phyloP scores from a whole-genome alignment of 139 green algal genomes.

The Chara braunii region DNA sequence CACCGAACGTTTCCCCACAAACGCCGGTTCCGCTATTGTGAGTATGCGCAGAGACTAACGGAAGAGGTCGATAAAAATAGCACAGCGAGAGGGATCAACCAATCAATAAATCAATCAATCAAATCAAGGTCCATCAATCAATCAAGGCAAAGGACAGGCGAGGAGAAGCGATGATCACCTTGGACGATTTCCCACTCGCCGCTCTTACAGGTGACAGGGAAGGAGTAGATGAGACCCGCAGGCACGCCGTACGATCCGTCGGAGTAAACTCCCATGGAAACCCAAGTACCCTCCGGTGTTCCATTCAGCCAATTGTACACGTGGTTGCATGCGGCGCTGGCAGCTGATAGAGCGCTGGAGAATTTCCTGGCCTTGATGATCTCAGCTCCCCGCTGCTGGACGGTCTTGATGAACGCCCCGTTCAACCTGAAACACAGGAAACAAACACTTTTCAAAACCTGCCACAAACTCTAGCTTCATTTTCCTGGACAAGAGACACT shows the following conservation, averaged over 20 bases:
- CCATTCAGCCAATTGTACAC: slow-evolving; percentile 80
- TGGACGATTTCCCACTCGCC: slow-evolving; percentile 86
- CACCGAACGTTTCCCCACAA: too few relatives aligned
- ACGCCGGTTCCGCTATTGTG: too few relatives aligned
- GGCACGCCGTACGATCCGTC: slow-evolving; percentile 67
- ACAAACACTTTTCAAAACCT: too few relatives aligned
- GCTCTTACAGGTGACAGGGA: slow-evolving; percentile 74
- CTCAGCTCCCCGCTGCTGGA: slow-evolving; percentile 86
- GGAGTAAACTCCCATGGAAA: slow-evolving; percentile 85
- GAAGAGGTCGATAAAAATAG: too few relatives aligned
- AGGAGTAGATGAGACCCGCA: slow-evolving; percentile 74
- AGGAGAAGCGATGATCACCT: too few relatives aligned
- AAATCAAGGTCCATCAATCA: too few relatives aligned
- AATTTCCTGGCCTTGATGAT: slow-evolving; percentile 87
- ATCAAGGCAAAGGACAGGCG: too few relatives aligned
- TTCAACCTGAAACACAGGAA: slow-evolving; percentile 50
- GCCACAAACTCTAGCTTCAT: too few relatives aligned
- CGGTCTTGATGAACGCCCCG: slow-evolving; percentile 74
- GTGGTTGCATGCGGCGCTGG: slow-evolving; percentile 82
- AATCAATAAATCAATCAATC: too few relatives aligned
- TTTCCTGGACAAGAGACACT: too few relatives aligned
- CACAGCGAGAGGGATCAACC: too few relatives aligned
- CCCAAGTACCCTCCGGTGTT: slow-evolving; percentile 57
- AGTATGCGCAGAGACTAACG: too few relatives aligned
- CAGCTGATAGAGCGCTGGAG: slow-evolving; percentile 76